Base-by-base conservation (phyloP, 257 asterid genomes). In the Dorcoceras hygrometricum region DNA sequence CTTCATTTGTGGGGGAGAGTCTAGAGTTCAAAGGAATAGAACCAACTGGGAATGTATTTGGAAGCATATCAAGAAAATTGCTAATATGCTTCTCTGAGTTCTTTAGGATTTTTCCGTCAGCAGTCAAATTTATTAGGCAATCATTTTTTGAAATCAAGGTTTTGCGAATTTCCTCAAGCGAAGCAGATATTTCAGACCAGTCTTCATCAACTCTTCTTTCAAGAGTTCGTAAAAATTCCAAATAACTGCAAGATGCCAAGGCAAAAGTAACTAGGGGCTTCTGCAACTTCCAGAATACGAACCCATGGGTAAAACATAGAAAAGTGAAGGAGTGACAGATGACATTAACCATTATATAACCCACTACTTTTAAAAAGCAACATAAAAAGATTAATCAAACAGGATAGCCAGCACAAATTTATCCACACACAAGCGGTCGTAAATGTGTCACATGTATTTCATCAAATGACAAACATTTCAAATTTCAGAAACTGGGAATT, bases 51-150 rank as follows among this genome's bases (percentile, higher is more conserved):
- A 87, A 74, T 28, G 84, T 76, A 77, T 66, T 82, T 32, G 99
- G 97, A 85, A 94, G 97, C 90, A 81, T 67, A 77, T 90, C 93
- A 28, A 94, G 89, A 78, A 94, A 94, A 63, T 81, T 84, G 82
- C 89, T 66, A 65, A 90, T 78, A 66, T 90, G 80, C 71, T 78
- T 82, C 80, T 94, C 95, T 2, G 96, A 72, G 65, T 73, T 75
- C 69, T 68, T 65, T 48, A 94, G 97, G 77, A 77, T 90, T 69
- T 84, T 84, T 68, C 86, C 90, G 77, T 90, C 96, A 62, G 96
- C 90, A 14, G 99, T 94, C 76, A 94, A 81, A 81, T 94, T 94
- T 62, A 94, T 68, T 29, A 94, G 84, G 89, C 99, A 90, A 46
- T 79, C 90, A 59, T 83, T 75, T 77, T 83, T 94, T 23, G 97